These are phyloP conservation scores for Pythium biforme DNA, from an alignment of 352 stramenopile genomes.

Conservation along the genomic window DNA sequence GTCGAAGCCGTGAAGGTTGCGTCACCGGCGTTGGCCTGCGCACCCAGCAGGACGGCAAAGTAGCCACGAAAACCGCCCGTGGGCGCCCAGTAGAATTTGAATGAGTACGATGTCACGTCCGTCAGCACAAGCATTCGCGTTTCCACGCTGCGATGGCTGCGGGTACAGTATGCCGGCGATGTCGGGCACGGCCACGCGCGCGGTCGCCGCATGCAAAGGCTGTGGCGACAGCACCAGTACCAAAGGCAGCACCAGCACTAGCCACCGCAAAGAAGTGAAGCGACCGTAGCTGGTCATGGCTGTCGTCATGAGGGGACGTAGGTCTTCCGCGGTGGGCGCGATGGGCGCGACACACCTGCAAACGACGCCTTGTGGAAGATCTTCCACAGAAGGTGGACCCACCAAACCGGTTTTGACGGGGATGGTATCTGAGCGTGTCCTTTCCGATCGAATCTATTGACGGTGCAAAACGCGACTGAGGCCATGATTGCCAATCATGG, in stretches of 20 bases:
- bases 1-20: neutral
- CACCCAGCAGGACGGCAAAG: neutral
- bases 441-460: too few relatives aligned
- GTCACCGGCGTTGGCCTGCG: neutral
- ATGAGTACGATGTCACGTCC: neutral
- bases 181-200: neutral
- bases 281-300: too few relatives aligned
- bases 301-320: too few relatives aligned
- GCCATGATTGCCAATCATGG: too few relatives aligned
- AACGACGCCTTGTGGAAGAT: neutral
- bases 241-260: neutral
- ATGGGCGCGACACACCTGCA: too few relatives aligned
- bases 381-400: neutral
- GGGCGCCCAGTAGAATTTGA: neutral
- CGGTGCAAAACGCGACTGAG: too few relatives aligned
- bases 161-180: slow-evolving; percentile 2
- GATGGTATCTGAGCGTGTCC: neutral
- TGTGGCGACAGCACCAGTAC: neutral
- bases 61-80: neutral
- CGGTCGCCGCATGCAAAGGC: neutral
- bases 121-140: neutral
- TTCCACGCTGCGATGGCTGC: neutral
- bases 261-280: too few relatives aligned
- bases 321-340: too few relatives aligned
- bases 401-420: neutral